Evolutionary conservation across 1,284 basidiomycete species (phyloP).

Genomic region (Cryptococcus floricola): DNA sequence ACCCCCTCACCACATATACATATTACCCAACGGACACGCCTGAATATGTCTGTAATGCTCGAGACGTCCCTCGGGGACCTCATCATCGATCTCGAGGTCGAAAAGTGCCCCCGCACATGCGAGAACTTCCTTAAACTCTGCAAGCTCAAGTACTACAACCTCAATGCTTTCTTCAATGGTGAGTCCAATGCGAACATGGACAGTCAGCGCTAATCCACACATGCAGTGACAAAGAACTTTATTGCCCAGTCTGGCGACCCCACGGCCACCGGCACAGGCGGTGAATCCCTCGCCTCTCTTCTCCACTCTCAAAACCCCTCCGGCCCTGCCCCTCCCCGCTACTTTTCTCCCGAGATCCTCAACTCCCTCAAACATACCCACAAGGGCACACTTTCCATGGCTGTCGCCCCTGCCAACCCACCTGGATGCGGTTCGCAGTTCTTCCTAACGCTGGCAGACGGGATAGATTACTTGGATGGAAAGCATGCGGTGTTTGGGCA

Average conservation of each 20-base stretch:
- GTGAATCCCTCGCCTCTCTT: slow-evolving; percentile 76
- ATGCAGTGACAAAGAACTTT: slow-evolving; percentile 87
- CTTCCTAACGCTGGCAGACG: slow-evolving; percentile 87
- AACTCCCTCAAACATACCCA: slow-evolving; percentile 71
- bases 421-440: slow-evolving; percentile 93
- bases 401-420: slow-evolving; percentile 66
- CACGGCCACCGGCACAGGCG: slow-evolving; percentile 88
- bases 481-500: slow-evolving; percentile 94
- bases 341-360: slow-evolving; percentile 80
- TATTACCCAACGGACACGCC: slow-evolving; percentile 1
- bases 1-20: not conserved
- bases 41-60: slow-evolving; percentile 82
- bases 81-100: slow-evolving; percentile 92
- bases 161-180: slow-evolving; percentile 97
- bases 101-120: slow-evolving; percentile 80
- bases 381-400: slow-evolving; percentile 95
- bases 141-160: slow-evolving; percentile 93
- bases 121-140: slow-evolving; percentile 97
- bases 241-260: slow-evolving; percentile 93
- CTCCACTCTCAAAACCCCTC: slow-evolving; percentile 55
- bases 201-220: not conserved
- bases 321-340: slow-evolving; percentile 54
- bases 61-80: slow-evolving; percentile 95
- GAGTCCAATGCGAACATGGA: slow-evolving; percentile 30
- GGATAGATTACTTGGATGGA: slow-evolving; percentile 90